Base-by-base conservation (phyloP, 495 filamentous ascomycete species). In the Neohortaea acidophila region DNA sequence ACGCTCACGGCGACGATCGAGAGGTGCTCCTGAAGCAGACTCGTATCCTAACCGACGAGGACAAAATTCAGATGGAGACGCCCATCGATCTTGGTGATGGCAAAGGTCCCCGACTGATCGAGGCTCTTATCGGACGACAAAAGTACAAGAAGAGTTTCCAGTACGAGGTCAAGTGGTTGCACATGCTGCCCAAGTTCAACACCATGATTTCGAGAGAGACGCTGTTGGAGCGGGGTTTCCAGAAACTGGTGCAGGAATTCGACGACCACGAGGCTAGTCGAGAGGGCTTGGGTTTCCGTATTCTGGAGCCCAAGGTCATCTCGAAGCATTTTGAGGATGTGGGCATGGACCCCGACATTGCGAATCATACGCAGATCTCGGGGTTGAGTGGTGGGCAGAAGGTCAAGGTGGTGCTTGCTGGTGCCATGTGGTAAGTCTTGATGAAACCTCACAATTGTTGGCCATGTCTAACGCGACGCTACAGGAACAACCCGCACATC, bases 91-190 rank as follows among this genome's bases (percentile, higher is more conserved):
- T 94, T 22, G 73, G 72, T 11, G 84, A 91, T 41, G 89, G 87
- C 41, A 75, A 71, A 45, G 84, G 83, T 9, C 59, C 64, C 22
- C 75, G 81, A 38, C 76, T 79, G 41, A 70, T 99, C 41, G 86
- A 96, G 53, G 69, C 79, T 18, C 65, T 99, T 10, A 87, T 99
- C 42, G 89, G 89, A 66, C 79, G 89, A 38, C 87, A 94, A 54
- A 99, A 99, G 67, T 96, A 69, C 63, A 96, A 99, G 77, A 99
- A 96, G 72, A 78, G 77, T 30, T 94, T 92, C 73, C 91, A 96
- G 64, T 99, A 99, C 57, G 91, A 99, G 63, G 73, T 94, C 13
- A 93, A 94, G 70, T 99, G 89, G 89, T 59, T 77, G 48, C 68
- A 70, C 41, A 70, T 80, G 52, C 74, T 93, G 11, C 91, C 89